Evolutionary conservation across 225 moss, liverwort and hornwort genomes (phyloP), one percentile per base, ranked within the genome.

Genomic region (Bryum argenteum): DNA sequence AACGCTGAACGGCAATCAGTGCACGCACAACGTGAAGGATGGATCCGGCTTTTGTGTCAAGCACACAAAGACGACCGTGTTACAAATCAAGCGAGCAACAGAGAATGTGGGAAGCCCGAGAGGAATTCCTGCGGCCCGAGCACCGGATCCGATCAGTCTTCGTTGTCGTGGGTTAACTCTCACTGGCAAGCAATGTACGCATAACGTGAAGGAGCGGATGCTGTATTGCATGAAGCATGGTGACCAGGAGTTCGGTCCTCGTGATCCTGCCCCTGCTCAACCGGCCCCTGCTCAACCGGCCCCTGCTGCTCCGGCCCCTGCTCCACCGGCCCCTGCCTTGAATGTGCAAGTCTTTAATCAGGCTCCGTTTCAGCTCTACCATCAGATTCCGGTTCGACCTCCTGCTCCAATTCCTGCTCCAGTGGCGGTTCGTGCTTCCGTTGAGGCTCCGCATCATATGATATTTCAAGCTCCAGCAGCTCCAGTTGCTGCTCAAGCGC

Each of bases 191-290:
- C 88, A 77, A 43, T 93, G 93, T 66, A 88, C 89, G 3, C 88
- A 86, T 47, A 89, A 81, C 67, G 82, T 88, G 47, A 88, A 88
- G 56, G 86, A 86, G 26, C 87, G 89, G 11, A 64, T 71, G 52
- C 37, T 63, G 7, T 91, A 81, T 63, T 93, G 93, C 74, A 40
- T 82, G 51, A 89, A 93, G 78, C 91, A 91, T 76, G 69, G 40
- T 7, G 66, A 79, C 2, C 73, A 83, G 50, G 83, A 33, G 33
- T 26, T 26, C 4, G 26, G 4, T 26, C 33, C 65, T 50, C 65
- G 70, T 48, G 73, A 73, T 68, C 69, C 73, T 72, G 58, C 65
- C 33, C 33, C 33, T 33, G 33, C 33, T 33, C 5, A 5, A 33
- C 33, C 33, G 33, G 33, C 33, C 33, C 33, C 33, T 33, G 33